These are phyloP conservation scores for Pulicaria dysenterica DNA, from an alignment of 129 eudicot species.

Conservation along the genomic window DNA sequence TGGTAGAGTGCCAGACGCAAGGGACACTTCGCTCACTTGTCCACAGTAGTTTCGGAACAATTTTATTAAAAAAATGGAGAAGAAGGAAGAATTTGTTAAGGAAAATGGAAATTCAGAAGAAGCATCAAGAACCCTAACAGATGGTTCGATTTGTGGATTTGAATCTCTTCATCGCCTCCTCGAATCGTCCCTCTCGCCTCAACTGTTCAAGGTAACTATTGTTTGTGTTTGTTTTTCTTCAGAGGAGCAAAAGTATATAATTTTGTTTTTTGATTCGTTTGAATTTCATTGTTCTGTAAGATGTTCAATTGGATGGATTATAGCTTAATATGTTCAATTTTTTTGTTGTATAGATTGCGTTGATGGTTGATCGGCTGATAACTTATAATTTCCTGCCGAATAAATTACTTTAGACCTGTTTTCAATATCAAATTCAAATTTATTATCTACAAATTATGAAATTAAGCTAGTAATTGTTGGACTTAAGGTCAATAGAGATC, in stretches of 20 bases:
- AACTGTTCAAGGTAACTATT: constrained; percentile 59
- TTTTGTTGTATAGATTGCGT: background rate
- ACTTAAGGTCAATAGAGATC: constrained; percentile 19
- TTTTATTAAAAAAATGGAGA: constrained; percentile 36
- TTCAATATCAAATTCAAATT: background rate
- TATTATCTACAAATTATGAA: background rate
- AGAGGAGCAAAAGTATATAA: background rate
- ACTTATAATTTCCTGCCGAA: background rate
- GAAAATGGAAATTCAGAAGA: constrained; percentile 42
- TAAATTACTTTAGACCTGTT: background rate
- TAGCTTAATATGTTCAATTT: background rate
- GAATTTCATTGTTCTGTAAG: background rate
- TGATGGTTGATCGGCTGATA: background rate
- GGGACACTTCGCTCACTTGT: constrained; percentile 3
- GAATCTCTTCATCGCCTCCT: constrained; percentile 88
- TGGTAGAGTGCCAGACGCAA: constrained; percentile 10
- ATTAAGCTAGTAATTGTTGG: background rate
- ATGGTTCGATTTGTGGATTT: constrained; percentile 82
- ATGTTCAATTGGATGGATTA: constrained; percentile 8
- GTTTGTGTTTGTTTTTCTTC: background rate
- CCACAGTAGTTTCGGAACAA: background rate
- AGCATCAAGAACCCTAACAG: constrained; percentile 25
- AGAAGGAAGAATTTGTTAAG: constrained; percentile 27
- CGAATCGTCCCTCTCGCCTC: constrained; percentile 69
- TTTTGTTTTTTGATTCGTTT: background rate